A percentile compares a stretch with the other conserved stretches of the same genome.
Evolutionary conservation across 306 rosid genomes (phyloP).

Genomic region (Gillenia trifoliata): DNA sequence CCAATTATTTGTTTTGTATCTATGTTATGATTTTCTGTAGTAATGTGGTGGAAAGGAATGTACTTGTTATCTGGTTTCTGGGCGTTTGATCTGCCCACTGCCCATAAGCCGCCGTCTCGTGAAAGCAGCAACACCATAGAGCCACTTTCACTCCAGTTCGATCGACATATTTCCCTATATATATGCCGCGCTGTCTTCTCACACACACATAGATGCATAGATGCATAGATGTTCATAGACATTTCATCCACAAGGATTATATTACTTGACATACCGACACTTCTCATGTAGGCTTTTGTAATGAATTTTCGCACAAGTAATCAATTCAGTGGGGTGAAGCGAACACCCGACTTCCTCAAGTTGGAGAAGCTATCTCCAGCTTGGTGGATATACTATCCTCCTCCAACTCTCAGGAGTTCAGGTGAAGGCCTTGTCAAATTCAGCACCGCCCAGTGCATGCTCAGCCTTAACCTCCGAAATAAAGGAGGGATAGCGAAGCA

Average conservation of each 20-base stretch:
- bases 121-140: background rate
- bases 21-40: background rate
- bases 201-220: too few relatives aligned
- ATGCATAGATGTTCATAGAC: too few relatives aligned
- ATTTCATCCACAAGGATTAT: too few relatives aligned
- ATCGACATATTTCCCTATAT: too few relatives aligned
- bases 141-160: background rate
- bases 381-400: conserved; percentile 42
- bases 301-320: background rate
- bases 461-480: conserved; percentile 47
- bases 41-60: background rate
- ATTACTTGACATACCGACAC: background rate
- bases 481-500: background rate
- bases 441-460: conserved; percentile 66
- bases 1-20: background rate
- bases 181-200: too few relatives aligned
- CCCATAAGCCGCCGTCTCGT: too few relatives aligned
- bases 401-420: conserved; percentile 61
- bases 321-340: background rate
- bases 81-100: background rate
- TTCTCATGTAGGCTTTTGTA: background rate
- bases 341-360: background rate
- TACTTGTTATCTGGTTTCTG: background rate
- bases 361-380: conserved; percentile 41
- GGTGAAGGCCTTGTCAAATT: conserved; percentile 49